Evolutionary conservation across 352 stramenopile genomes (phyloP).

Genomic region (Phytophthora quininea): DNA sequence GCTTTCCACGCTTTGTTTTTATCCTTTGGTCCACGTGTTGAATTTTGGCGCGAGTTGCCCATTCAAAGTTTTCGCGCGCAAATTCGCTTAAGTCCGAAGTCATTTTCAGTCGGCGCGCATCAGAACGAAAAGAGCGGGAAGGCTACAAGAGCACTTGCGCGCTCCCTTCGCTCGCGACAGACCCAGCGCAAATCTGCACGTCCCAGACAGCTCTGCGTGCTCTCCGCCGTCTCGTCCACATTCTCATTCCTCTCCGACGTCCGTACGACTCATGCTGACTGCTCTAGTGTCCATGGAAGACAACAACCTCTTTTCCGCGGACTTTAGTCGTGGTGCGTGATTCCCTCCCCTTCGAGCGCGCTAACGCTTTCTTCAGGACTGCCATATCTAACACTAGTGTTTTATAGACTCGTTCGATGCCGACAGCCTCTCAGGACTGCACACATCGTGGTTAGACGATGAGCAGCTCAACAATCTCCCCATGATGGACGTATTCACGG

Average conservation of each 20-base stretch:
- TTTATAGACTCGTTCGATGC: constrained; percentile 33
- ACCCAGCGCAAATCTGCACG: background rate
- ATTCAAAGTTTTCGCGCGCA: constrained; percentile 32
- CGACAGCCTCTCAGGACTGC: constrained; percentile 37
- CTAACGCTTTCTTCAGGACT: constrained; percentile 1
- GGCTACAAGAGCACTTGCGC: background rate
- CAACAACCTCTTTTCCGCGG: constrained; percentile 21
- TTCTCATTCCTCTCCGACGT: constrained; percentile 5
- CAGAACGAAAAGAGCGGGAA: constrained; percentile 8
- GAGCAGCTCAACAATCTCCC: constrained; percentile 48
- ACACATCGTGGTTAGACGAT: constrained; percentile 56
- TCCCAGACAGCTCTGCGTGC: background rate
- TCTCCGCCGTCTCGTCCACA: constrained; percentile 6
- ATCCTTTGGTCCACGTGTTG: too few species aligned
- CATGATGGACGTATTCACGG: constrained; percentile 37
- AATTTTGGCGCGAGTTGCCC: background rate
- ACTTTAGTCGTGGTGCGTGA: constrained; percentile 32
- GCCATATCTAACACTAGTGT: constrained; percentile 1
- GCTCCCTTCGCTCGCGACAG: constrained; percentile 4
- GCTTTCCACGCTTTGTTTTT: too few species aligned
- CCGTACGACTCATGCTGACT: constrained; percentile 28
- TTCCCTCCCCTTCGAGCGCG: background rate
- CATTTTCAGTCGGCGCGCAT: background rate
- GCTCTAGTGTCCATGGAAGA: constrained; percentile 39
- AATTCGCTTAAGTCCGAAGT: constrained; percentile 33